Evolutionary conservation across 225 moss, liverwort and hornwort genomes (phyloP).

Genomic region (Marchantia polymorpha): DNA sequence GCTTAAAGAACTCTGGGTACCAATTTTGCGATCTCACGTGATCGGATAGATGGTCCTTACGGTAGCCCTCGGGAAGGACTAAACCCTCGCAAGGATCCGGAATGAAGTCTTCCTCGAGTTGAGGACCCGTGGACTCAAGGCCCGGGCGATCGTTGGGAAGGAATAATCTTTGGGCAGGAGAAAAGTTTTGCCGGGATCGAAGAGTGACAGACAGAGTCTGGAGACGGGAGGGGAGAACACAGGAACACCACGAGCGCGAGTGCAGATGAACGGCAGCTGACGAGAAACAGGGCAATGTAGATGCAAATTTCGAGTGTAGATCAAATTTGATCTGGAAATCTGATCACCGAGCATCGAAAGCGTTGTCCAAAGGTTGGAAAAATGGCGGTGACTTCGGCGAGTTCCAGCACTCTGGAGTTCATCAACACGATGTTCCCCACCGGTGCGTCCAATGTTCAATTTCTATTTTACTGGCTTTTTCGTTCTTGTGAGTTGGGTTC

Average conservation of each 20-base stretch:
- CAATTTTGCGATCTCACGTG: no score
- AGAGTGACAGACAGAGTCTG: background rate
- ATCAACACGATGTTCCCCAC: slow-evolving; percentile 96
- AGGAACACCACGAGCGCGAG: background rate
- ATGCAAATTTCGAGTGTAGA: background rate
- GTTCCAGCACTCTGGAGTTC: slow-evolving; percentile 88
- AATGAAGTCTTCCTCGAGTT: no score
- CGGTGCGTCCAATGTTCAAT: slow-evolving; percentile 44
- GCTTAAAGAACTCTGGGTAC: no score
- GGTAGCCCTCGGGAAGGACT: no score
- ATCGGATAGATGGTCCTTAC: no score
- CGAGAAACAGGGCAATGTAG: slow-evolving; percentile 10
- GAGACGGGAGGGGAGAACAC: background rate
- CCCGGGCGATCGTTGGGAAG: background rate
- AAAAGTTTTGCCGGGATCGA: background rate
- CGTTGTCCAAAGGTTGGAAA: background rate
- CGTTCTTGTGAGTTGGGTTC: background rate
- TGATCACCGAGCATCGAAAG: background rate
- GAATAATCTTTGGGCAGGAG: background rate
- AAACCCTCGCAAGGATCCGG: no score
- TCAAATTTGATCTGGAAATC: slow-evolving; percentile 6
- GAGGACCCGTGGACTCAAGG: no score
- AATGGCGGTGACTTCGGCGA: slow-evolving; percentile 41
- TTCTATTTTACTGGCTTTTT: slow-evolving; percentile 1
- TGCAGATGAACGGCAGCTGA: slow-evolving; percentile 2